Evolutionary conservation across 192 early-diverging fungal genomes (phyloP).

Genomic region (Coemansia sp.): DNA sequence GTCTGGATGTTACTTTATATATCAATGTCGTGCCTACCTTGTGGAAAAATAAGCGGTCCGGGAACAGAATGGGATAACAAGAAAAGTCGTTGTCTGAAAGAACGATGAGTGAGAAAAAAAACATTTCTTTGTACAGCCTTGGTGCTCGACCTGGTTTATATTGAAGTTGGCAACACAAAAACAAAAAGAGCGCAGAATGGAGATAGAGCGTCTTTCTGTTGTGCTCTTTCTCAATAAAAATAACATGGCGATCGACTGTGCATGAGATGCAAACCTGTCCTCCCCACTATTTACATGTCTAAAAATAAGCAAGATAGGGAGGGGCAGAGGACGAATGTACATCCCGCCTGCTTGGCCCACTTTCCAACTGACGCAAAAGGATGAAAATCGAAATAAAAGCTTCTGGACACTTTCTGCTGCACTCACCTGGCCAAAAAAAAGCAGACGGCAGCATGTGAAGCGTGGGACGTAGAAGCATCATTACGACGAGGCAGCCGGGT

Average conservation of each 20-base stretch:
- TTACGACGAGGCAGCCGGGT: not conserved
- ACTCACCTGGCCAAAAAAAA: not conserved
- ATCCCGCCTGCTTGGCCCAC: constrained; percentile 11
- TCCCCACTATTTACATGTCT: constrained; percentile 25
- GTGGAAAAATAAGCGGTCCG: constrained; percentile 44
- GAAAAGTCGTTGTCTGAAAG: constrained; percentile 47
- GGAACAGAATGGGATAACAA: constrained; percentile 15
- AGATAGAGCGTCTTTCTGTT: constrained; percentile 10
- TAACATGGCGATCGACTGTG: constrained; percentile 18
- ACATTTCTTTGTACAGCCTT: constrained; percentile 27
- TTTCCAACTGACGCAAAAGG: constrained; percentile 3
- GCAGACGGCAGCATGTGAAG: constrained; percentile 3
- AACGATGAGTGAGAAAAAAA: constrained; percentile 41
- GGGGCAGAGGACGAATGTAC: not conserved
- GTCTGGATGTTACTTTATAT: constrained; percentile 26
- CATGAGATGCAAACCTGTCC: constrained; percentile 14
- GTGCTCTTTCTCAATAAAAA: constrained; percentile 21
- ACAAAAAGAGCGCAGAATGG: constrained; percentile 20
- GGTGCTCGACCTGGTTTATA: constrained; percentile 33
- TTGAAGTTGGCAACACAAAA: constrained; percentile 27
- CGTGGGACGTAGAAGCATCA: not conserved
- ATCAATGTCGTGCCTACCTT: constrained; percentile 13
- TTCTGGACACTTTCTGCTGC: not conserved
- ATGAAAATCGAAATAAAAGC: not conserved
- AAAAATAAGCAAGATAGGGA: constrained; percentile 16